A percentile compares a stretch with the other conserved stretches of the same genome.
These are phyloP conservation scores for Microstegium vimineum DNA, from an alignment of 176 grass and related monocot species.

Conservation along the genomic window DNA sequence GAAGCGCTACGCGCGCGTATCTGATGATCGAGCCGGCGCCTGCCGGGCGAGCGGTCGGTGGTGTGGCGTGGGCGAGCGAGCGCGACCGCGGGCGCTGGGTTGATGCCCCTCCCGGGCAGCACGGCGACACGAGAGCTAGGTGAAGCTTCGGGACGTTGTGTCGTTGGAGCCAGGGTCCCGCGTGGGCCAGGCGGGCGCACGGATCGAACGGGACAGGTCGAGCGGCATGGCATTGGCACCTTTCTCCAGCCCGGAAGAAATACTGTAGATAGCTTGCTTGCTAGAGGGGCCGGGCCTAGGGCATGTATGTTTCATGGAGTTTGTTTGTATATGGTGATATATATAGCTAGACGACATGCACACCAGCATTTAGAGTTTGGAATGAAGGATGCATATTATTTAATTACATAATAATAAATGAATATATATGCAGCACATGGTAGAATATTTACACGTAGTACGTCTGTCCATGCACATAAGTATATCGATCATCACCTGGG, in stretches of 20 bases:
- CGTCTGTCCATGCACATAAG: neutral
- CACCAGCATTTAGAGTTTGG: too few relatives aligned
- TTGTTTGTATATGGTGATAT: too few relatives aligned
- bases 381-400: too few relatives aligned
- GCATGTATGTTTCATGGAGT: neutral
- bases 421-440: too few relatives aligned
- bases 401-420: too few relatives aligned
- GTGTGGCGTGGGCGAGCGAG: neutral
- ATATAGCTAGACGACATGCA: too few relatives aligned
- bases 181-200: neutral
- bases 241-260: neutral
- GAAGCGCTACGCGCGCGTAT: too few relatives aligned
- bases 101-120: slow-evolving; percentile 8
- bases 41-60: neutral
- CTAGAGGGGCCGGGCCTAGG: too few relatives aligned
- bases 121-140: slow-evolving; percentile 14
- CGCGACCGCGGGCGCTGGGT: too few relatives aligned
- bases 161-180: neutral
- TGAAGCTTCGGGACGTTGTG: slow-evolving; percentile 19
- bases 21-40: too few relatives aligned
- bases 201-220: neutral
- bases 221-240: too few relatives aligned
- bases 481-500: neutral
- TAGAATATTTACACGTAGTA: neutral
- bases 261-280: neutral